A percentile compares a stretch with the other conserved stretches of the same genome.
phyloP scores from a whole-genome alignment of 257 asterid genomes.

The Gentiana straminea region DNA sequence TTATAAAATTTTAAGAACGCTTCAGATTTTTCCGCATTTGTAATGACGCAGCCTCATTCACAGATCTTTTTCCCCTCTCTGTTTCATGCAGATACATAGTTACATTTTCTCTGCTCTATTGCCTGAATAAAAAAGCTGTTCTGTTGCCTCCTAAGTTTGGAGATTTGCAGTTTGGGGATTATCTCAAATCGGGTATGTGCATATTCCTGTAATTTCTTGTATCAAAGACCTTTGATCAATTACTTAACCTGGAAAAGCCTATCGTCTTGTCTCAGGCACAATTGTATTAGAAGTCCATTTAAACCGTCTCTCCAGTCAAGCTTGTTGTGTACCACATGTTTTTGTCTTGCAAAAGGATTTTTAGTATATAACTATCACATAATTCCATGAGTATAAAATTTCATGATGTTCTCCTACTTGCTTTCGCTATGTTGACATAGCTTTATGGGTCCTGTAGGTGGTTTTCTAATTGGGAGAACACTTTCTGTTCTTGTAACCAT shows the following conservation, averaged over 20 bases:
- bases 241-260: background rate
- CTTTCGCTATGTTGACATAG: background rate
- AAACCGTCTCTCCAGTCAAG: no score
- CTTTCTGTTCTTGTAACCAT: slow-evolving; percentile 73
- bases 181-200: slow-evolving; percentile 75
- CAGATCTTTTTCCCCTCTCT: no score
- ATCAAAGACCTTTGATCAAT: no score
- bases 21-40: no score
- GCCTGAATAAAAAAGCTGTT: slow-evolving; percentile 52
- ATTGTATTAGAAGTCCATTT: no score
- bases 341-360: no score
- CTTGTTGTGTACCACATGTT: no score
- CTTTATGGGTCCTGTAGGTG: slow-evolving; percentile 39
- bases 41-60: no score
- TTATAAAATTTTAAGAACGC: no score
- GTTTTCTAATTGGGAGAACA: slow-evolving; percentile 88
- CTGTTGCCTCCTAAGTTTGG: slow-evolving; percentile 76
- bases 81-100: slow-evolving; percentile 50
- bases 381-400: background rate
- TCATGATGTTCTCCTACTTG: background rate
- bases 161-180: slow-evolving; percentile 66
- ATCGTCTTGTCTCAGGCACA: background rate
- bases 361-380: no score
- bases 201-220: slow-evolving; percentile 4
- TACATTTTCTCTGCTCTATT: slow-evolving; percentile 61